Conservation (phyloP, 768 basidiomycete species). For the Leccinum truebloodii region DNA sequence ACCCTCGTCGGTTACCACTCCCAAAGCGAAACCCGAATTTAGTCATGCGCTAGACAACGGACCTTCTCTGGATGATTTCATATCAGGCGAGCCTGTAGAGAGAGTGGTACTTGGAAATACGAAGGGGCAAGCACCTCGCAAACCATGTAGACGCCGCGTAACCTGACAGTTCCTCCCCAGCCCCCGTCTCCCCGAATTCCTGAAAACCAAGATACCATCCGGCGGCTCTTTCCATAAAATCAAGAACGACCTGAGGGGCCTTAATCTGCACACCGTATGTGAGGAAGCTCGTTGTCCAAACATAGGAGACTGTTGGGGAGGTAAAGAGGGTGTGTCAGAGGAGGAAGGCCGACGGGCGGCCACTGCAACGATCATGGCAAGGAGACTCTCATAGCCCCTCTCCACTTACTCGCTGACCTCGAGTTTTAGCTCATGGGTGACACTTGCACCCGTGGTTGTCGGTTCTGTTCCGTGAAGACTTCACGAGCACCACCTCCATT, state of each 20-base stretch:
- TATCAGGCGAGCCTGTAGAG: constrained; percentile 55
- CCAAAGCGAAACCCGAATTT: constrained; percentile 45
- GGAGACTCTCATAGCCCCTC: constrained; percentile 15
- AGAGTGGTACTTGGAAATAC: constrained; percentile 73
- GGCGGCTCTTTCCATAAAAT: constrained; percentile 88
- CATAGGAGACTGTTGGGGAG: constrained; percentile 99
- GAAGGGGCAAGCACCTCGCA: constrained; percentile 50
- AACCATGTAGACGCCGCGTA: background rate
- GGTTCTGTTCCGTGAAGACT: constrained; percentile 98
- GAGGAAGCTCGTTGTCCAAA: constrained; percentile 99
- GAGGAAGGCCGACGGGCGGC: constrained; percentile 78
- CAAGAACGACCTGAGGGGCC: constrained; percentile 91
- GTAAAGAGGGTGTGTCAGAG: constrained; percentile 63
- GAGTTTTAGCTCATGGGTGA: constrained; percentile 89
- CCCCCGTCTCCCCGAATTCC: constrained; percentile 80
- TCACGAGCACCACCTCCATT: constrained; percentile 84
- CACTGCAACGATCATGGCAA: constrained; percentile 98
- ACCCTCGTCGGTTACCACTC: constrained; percentile 33
- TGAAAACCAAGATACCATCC: constrained; percentile 92
- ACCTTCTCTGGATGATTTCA: constrained; percentile 80
- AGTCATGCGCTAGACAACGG: constrained; percentile 58
- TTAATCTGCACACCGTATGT: constrained; percentile 93
- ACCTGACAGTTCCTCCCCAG: constrained; percentile 38
- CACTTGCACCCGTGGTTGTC: constrained; percentile 96
- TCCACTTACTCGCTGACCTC: constrained; percentile 10